Conservation (phyloP, 768 basidiomycete genomes). For the Rhizopogon vesiculosus region DNA sequence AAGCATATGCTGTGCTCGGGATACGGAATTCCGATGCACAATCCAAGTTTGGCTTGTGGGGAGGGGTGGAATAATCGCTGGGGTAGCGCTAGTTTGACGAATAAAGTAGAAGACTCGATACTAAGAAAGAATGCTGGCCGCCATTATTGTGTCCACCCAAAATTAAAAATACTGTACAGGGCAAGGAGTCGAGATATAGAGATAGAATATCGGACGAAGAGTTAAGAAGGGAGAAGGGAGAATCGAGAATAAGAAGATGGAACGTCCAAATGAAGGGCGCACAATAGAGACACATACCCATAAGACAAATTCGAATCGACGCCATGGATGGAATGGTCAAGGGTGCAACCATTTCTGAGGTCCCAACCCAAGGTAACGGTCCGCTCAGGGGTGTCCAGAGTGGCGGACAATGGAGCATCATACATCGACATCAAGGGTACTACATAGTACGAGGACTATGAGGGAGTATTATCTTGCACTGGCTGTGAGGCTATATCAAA, state of each 20-base stretch:
- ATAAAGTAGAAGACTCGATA: too few species aligned
- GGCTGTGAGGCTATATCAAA: background rate
- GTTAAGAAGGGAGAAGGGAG: too few species aligned
- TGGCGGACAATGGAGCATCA: background rate
- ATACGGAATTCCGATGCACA: background rate
- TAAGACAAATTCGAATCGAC: background rate
- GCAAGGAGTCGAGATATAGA: too few species aligned
- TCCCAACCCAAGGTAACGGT: background rate
- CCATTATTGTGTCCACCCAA: too few species aligned
- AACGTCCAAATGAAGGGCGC: background rate
- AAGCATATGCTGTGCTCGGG: background rate
- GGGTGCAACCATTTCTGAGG: background rate
- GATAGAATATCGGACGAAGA: too few species aligned
- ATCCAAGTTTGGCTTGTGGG: background rate
- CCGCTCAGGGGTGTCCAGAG: background rate
- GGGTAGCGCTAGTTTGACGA: too few species aligned
- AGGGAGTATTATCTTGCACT: background rate
- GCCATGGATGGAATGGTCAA: background rate
- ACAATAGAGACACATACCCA: background rate
- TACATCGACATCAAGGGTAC: background rate
- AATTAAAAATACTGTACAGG: too few species aligned
- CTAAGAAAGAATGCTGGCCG: too few species aligned
- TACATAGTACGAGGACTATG: background rate
- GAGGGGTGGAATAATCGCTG: background rate
- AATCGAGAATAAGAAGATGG: background rate